A percentile compares a stretch with the other conserved stretches of the same genome.
phyloP scores from a whole-genome alignment of 768 basidiomycete species.

The Boletellus emodensis region DNA sequence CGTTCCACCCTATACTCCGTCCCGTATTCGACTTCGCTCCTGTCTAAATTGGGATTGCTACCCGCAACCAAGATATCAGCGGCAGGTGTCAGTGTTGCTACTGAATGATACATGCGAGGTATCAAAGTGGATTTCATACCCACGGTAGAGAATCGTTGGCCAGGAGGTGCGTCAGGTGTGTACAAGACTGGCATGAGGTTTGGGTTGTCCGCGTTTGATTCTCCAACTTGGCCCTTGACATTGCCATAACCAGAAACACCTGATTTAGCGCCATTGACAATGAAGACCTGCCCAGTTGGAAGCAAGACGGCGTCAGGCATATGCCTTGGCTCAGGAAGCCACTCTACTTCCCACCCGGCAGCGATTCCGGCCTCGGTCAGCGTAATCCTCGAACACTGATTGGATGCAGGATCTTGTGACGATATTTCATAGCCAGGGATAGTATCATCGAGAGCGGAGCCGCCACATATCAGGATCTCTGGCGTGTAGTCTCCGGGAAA shows the following conservation, averaged over 20 bases:
- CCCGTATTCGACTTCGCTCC: slow-evolving; percentile 66
- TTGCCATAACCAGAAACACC: slow-evolving; percentile 81
- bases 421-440: slow-evolving; percentile 59
- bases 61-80: slow-evolving; percentile 77
- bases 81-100: slow-evolving; percentile 70
- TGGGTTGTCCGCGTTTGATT: slow-evolving; percentile 76
- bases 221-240: slow-evolving; percentile 61
- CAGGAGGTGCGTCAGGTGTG: slow-evolving; percentile 48
- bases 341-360: slow-evolving; percentile 69
- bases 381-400: slow-evolving; percentile 67
- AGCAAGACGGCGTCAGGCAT: slow-evolving; percentile 83
- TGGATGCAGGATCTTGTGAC: slow-evolving; percentile 67
- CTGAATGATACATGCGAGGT: slow-evolving; percentile 79
- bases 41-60: slow-evolving; percentile 79
- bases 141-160: slow-evolving; percentile 53
- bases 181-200: slow-evolving; percentile 69
- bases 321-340: slow-evolving; percentile 67
- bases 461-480: slow-evolving; percentile 74
- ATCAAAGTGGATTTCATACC: slow-evolving; percentile 65
- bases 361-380: slow-evolving; percentile 62
- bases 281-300: slow-evolving; percentile 68
- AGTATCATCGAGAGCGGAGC: slow-evolving; percentile 61
- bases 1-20: slow-evolving; percentile 90
- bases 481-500: slow-evolving; percentile 61
- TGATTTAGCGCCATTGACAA: slow-evolving; percentile 71